Base-by-base conservation (phyloP, 345 rosid genomes). In the Aquilaria malaccensis region DNA sequence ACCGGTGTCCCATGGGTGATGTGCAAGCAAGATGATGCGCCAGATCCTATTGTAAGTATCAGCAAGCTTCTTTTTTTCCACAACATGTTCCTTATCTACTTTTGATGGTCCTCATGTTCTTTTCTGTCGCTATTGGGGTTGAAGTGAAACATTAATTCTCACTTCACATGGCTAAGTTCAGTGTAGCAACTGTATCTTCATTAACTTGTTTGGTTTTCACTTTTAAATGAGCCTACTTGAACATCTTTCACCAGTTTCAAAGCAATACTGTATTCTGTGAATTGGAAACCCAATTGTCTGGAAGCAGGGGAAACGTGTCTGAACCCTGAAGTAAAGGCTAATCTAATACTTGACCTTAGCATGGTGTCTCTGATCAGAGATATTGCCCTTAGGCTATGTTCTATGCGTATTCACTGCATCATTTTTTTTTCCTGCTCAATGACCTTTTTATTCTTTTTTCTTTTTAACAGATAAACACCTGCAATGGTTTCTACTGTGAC, bases 21-120 rank as follows among this genome's bases (percentile, higher is more conserved):
- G 99, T 95, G 99, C 91, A 95, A 95, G 81, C 97, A 95, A 83
- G 99, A 95, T 79, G 99, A 91, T 73, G 97, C 94, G 41, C 97
- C 96, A 0, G 97, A 95, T 77, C 94, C 97, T 72, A 63, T 91
- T 75, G 99, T 88, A 79, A 77, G 91, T 70, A 30, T 67, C 37
- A 10, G 56, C 49, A 9, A 51, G 60, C 45, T 54, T 70, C 48
- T 67, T 54, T 33, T 48, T 56, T 77, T 70, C 57, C 43, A 63
- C 59, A 69, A 67, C 72, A 64, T 53, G 59, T 75, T 64, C 56
- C 57, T 30, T 61, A 49, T 58, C 47, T 67, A 53, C 22, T 64
- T 37, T 56, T 59, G 50, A 65, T 65, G 77, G 72, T 65, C 50
- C 63, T 67, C 75, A 66, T 71, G 69, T 60, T 79, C 61, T 83